Conservation (phyloP, 140 eudicot genomes). For the Stevia rebaudiana region DNA sequence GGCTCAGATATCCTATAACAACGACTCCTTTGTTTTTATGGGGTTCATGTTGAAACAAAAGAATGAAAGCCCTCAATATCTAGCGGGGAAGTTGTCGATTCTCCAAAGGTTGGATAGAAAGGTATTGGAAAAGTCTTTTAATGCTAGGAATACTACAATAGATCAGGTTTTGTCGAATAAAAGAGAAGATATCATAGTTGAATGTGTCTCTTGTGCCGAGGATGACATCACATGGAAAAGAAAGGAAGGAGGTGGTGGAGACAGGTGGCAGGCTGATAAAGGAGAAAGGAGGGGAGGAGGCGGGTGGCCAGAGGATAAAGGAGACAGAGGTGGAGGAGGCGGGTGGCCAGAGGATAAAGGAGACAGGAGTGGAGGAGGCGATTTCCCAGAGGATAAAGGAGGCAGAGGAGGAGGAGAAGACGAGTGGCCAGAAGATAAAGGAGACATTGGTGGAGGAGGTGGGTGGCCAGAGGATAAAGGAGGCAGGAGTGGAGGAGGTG, state of each 20-base stretch:
- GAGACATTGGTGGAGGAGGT: too few relatives aligned
- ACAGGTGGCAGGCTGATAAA: conserved; percentile 14
- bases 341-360: background rate
- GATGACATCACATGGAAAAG: conserved; percentile 35
- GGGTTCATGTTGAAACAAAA: conserved; percentile 47
- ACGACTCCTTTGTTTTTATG: conserved; percentile 62
- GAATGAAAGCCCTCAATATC: conserved; percentile 47
- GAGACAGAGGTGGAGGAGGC: conserved; percentile 12
- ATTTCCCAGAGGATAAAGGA: background rate
- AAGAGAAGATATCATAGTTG: conserved; percentile 36
- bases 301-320: background rate
- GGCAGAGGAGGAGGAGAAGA: background rate
- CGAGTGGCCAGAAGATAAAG: background rate
- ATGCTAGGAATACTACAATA: conserved; percentile 36
- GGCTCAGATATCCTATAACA: conserved; percentile 71
- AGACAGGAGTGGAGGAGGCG: background rate
- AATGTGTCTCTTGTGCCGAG: conserved; percentile 74
- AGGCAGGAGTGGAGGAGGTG: too few relatives aligned
- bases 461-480: too few relatives aligned
- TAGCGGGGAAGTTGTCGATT: conserved; percentile 61
- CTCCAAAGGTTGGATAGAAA: conserved; percentile 38
- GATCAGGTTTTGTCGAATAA: conserved; percentile 35
- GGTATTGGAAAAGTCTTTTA: conserved; percentile 53
- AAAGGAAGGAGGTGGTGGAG: conserved; percentile 17
- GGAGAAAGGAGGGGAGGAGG: conserved; percentile 14